Base-by-base conservation (phyloP, 2,329 filamentous ascomycete species). In the Chrysoporthe puriensis region DNA sequence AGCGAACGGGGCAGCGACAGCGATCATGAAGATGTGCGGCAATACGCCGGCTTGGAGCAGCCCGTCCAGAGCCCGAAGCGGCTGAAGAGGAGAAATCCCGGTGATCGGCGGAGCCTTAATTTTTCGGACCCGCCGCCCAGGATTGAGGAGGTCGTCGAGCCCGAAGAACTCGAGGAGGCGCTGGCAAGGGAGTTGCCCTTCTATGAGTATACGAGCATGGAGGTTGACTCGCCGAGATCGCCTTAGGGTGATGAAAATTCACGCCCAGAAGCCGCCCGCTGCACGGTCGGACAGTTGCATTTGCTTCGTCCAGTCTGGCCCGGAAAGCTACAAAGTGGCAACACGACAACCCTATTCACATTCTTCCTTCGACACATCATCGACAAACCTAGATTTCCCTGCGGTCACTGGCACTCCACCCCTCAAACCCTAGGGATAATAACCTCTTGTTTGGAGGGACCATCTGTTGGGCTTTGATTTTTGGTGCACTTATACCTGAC, bases 141-240 rank as follows among this genome's bases (percentile, higher is more conserved):
- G 48, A 86, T 86, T 67, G 83, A 85, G 48, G 84, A 86, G 75
- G 77, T 84, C 1, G 84, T 86, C 18, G 84, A 86, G 74, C 81
- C 83, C 62, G 75, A 75, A 57, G 73, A 77, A 16, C 76, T 80
- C 11, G 78, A 79, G 32, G 77, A 81, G 63, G 74, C 77, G n/a
- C 76, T 85, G 21, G 82, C 82, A 4, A 78, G 78, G 62, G 83
- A 86, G 73, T 75, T 86, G 13, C 84, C 84, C 1, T 85, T 84
- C 72, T 85, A 80, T 71, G 78, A 79, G 81, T 83, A 84, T 65
- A 83, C 84, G 73, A 82, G 81, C 68, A 85, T 85, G 81, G 83
- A 86, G 71, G 77, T 85, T 65, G 82, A 83, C 67, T 79, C 78
- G 48, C 73, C 76, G n/a, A 78, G n/a, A 48, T 60, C 63, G 9